These are phyloP conservation scores for Allomyces macrogynus DNA, from an alignment of 192 early-diverging fungal genomes.

Conservation along the genomic window DNA sequence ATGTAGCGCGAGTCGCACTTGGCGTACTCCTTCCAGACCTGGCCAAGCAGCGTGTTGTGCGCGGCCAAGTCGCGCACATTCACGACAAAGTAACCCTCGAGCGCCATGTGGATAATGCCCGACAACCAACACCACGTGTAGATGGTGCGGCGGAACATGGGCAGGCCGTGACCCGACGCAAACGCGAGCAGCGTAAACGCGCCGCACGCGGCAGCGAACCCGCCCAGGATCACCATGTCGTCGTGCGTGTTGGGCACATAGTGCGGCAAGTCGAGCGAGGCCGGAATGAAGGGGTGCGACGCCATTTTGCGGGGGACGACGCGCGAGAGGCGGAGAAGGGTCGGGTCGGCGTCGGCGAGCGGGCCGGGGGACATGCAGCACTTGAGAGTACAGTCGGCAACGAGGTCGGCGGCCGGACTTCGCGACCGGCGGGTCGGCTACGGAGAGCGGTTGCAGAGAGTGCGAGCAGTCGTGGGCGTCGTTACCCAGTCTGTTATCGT, in stretches of 20 bases:
- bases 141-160: slow-evolving; percentile 18
- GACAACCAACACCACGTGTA: slow-evolving; percentile 71
- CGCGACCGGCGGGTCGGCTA: too few species aligned
- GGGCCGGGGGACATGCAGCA: too few species aligned
- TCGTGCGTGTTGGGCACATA: slow-evolving; percentile 11
- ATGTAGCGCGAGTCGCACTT: slow-evolving; percentile 75
- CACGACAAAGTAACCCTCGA: slow-evolving; percentile 72
- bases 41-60: slow-evolving; percentile 38
- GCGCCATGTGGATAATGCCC: slow-evolving; percentile 55
- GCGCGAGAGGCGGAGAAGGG: too few species aligned
- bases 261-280: slow-evolving; percentile 10
- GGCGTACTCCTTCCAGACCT: slow-evolving; percentile 85
- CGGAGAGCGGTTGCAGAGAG: too few species aligned
- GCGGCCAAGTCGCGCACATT: slow-evolving; percentile 46
- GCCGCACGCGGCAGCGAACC: slow-evolving; percentile 3
- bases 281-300: slow-evolving; percentile 16
- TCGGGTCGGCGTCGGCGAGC: too few species aligned
- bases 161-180: neutral
- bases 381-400: too few species aligned
- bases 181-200: neutral
- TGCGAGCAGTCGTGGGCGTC: too few species aligned
- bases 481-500: too few species aligned
- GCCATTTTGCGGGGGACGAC: neutral
- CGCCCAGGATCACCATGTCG: slow-evolving; percentile 1
- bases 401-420: too few species aligned